These are phyloP conservation scores for Diaporthe australafricana DNA, from an alignment of 2,329 filamentous ascomycete genomes.

Conservation along the genomic window DNA sequence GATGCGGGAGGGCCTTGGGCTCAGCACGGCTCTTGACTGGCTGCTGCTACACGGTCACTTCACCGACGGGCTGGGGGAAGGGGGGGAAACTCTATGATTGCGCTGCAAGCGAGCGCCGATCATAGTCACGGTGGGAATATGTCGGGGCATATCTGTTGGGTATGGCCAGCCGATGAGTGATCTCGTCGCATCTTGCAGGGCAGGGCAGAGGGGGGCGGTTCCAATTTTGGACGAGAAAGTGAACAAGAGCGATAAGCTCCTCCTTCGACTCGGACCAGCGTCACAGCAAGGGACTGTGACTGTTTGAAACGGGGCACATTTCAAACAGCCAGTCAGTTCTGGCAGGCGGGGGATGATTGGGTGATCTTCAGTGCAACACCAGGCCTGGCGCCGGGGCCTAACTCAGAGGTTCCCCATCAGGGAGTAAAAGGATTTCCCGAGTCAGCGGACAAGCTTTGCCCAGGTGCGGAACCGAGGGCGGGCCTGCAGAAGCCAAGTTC, in stretches of 20 bases:
- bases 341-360: not conserved
- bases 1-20: not conserved
- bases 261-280: not conserved
- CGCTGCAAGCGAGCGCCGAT: conserved; percentile 25
- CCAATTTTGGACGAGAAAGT: conserved; percentile 14
- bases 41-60: not conserved
- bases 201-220: not conserved
- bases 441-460: conserved; percentile 25
- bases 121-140: not conserved
- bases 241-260: not conserved
- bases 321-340: conserved; percentile 6
- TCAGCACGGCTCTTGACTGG: not conserved
- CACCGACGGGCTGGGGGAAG: not conserved
- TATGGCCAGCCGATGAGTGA: conserved; percentile 24
- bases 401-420: not conserved
- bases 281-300: conserved; percentile 18
- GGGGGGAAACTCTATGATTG: not conserved
- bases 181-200: conserved; percentile 11
- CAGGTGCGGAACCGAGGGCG: not conserved
- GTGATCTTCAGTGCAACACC: not conserved
- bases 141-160: not conserved
- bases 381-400: not conserved
- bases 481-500: conserved; percentile 13
- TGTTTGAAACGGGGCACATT: conserved; percentile 5
- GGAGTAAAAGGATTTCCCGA: not conserved